Evolutionary conservation across 129 eudicot genomes (phyloP), one percentile per base, ranked within the genome.

Genomic region (Centella asiatica): DNA sequence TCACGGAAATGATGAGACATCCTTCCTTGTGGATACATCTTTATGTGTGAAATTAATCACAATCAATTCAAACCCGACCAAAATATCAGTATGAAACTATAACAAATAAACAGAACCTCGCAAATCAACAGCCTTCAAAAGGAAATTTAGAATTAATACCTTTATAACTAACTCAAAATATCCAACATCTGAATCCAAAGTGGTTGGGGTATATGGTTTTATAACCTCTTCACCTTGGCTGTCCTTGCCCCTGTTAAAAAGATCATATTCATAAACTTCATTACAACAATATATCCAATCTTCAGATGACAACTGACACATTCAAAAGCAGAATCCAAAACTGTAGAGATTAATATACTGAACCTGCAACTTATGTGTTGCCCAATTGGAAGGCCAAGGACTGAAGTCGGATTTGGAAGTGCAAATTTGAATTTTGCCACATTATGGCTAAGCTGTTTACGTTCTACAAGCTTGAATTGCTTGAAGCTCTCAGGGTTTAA

Each of bases 1-100:
- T 92, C 94, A 27, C 99, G 63, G 69, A 92, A 92, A 73, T 92
- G 96, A 68, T 92, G 99, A 8, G 99, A 92, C 99, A 92, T 92
- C 62, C 99, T 70, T 73, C 99, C 96, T 87, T 84, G 94, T 52
- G 99, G 99, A 71, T 92, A 92, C 98, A 92, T 92, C 98, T 92
- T 31, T 24, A 44, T 32, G 7, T 12, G 32, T 24, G 46, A n/a
- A 39, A 74, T 57, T 36, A 12, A 65, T 23, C 4, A 54, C 24
- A 65, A 57, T 36, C 46, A 65, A n/a, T 49, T 22, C 13, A 20
- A 52, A 40, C 26, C 28, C 14, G 9, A 40, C 22, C 24, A 52
- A 9, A 36, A 62, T 37, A 57, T 58, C 34, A 23, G 33, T 8
- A 31, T 48, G 55, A 18, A 31, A 57, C 18, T 18, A 32, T 29